Evolutionary conservation across 2,329 filamentous ascomycete genomes (phyloP).

Genomic region (Fusarium staphyleae): DNA sequence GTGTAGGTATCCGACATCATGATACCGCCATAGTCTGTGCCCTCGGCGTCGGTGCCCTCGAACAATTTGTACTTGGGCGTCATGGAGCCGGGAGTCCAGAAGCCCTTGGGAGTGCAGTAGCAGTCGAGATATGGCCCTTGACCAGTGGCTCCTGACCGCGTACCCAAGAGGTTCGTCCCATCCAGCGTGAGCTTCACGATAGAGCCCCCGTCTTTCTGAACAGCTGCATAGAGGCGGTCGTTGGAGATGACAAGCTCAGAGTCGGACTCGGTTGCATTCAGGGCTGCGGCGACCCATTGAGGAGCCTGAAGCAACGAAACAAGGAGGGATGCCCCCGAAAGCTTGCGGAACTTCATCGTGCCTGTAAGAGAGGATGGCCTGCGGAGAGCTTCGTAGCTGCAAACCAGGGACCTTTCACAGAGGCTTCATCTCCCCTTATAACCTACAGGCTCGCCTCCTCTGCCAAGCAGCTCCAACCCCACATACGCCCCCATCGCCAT

Average conservation of each 20-base stretch:
- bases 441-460: not conserved
- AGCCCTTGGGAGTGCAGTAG: constrained; percentile 65
- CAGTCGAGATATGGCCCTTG: constrained; percentile 68
- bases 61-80: constrained; percentile 54
- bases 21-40: constrained; percentile 63
- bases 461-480: constrained; percentile 14
- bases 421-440: constrained; percentile 25
- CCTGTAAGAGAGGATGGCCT: not conserved
- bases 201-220: constrained; percentile 48
- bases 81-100: constrained; percentile 64
- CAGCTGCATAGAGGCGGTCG: constrained; percentile 48
- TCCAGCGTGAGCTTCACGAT: constrained; percentile 48
- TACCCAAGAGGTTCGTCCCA: constrained; percentile 59
- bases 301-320: constrained; percentile 33
- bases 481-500: constrained; percentile 32
- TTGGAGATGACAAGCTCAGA: constrained; percentile 48
- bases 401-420: not conserved
- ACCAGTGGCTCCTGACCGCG: constrained; percentile 47
- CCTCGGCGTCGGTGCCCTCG: constrained; percentile 55
- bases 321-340: constrained; percentile 29
- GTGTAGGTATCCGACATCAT: constrained; percentile 66
- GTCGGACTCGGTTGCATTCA: constrained; percentile 47
- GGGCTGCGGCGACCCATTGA: constrained; percentile 35
- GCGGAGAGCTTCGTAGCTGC: constrained; percentile 6
- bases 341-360: constrained; percentile 36